Evolutionary conservation across 2,329 filamentous ascomycete species (phyloP).

Genomic region (Cladosporium sp.): DNA sequence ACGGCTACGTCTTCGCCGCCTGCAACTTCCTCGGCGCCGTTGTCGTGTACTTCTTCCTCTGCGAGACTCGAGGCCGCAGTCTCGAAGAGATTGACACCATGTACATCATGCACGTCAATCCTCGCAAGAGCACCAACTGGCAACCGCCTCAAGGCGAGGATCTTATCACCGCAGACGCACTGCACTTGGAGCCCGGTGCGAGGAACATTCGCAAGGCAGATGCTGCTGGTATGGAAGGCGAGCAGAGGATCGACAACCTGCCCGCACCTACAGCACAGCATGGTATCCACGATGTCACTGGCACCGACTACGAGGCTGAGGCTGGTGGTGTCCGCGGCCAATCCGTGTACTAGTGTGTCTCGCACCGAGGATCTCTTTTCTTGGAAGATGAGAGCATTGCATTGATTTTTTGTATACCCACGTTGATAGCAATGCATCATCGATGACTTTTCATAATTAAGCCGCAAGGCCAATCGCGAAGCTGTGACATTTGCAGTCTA

Average conservation of each 20-base stretch:
- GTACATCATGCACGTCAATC: constrained; percentile 52
- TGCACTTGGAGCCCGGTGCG: constrained; percentile 22
- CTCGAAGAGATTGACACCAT: constrained; percentile 78
- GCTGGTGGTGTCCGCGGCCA: constrained; percentile 19
- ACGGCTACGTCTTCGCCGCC: constrained; percentile 33
- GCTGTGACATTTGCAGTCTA: too few species aligned
- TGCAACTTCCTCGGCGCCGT: constrained; percentile 28
- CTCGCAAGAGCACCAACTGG: constrained; percentile 29
- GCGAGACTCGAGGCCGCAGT: constrained; percentile 67
- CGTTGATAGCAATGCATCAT: too few species aligned
- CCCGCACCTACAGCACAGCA: constrained; percentile 22
- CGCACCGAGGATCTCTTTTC: too few species aligned
- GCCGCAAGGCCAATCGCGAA: too few species aligned
- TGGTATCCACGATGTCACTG: constrained; percentile 27
- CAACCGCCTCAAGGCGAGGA: constrained; percentile 23
- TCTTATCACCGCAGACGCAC: constrained; percentile 21
- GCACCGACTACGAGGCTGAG: constrained; percentile 24
- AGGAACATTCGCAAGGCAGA: constrained; percentile 27
- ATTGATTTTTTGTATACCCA: too few species aligned
- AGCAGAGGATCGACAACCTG: constrained; percentile 21
- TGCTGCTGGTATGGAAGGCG: constrained; percentile 27
- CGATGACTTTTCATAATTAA: too few species aligned
- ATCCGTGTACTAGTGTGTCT: background rate
- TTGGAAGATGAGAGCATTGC: too few species aligned
- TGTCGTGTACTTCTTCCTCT: constrained; percentile 70